These are phyloP conservation scores for Suillus tomentosus DNA, from an alignment of 768 basidiomycete genomes.

Conservation along the genomic window DNA sequence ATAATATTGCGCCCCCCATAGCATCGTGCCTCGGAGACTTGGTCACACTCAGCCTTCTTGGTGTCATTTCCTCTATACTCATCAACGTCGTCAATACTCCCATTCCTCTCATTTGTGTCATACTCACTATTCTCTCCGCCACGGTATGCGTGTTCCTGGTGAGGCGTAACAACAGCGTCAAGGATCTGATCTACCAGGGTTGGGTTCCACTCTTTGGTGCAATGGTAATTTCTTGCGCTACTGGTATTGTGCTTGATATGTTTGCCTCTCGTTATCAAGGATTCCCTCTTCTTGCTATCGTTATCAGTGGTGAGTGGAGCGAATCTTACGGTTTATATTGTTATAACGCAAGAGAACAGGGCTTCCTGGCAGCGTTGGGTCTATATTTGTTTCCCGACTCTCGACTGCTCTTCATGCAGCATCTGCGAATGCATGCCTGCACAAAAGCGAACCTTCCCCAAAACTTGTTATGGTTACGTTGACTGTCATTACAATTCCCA, in stretches of 20 bases:
- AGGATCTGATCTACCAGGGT: slow-evolving; percentile 75
- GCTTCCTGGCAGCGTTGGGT: slow-evolving; percentile 86
- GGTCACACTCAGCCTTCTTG: slow-evolving; percentile 83
- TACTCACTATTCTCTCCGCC: slow-evolving; percentile 49
- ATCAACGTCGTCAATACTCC: slow-evolving; percentile 66
- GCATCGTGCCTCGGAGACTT: slow-evolving; percentile 93
- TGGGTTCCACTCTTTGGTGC: slow-evolving; percentile 92
- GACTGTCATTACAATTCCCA: slow-evolving; percentile 73
- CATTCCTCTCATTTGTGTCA: slow-evolving; percentile 57
- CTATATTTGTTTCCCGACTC: slow-evolving; percentile 87
- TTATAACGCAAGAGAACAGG: slow-evolving; percentile 41
- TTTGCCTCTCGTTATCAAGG: slow-evolving; percentile 88
- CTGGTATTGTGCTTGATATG: slow-evolving; percentile 88
- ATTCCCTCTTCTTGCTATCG: slow-evolving; percentile 84
- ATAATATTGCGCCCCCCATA: slow-evolving; percentile 94
- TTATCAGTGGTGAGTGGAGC: slow-evolving; percentile 70
- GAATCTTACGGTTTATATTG: not conserved
- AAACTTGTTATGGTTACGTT: slow-evolving; percentile 68
- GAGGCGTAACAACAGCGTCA: slow-evolving; percentile 66
- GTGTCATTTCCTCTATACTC: slow-evolving; percentile 70
- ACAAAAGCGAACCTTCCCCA: slow-evolving; percentile 36
- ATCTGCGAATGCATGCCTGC: slow-evolving; percentile 14
- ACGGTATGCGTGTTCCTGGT: slow-evolving; percentile 57
- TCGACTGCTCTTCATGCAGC: slow-evolving; percentile 82
- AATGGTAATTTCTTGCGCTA: slow-evolving; percentile 83